Evolutionary conservation across 495 filamentous ascomycete species (phyloP).

Genomic region (Glutinoglossum americanum): DNA sequence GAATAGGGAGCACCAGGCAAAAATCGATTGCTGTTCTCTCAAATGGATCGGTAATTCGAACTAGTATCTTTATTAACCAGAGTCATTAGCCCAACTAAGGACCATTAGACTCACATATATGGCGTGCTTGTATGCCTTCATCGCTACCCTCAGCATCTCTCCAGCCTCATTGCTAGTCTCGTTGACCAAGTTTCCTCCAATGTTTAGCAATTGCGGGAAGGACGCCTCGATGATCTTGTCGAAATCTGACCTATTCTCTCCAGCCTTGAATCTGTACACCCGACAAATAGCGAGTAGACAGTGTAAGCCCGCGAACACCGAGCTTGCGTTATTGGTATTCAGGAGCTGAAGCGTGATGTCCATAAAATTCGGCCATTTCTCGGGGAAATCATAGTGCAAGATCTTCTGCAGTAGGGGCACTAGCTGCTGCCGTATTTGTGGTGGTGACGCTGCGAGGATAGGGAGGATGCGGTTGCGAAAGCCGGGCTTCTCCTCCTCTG

Average conservation of each 20-base stretch:
- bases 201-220: conserved; percentile 74
- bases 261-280: conserved; percentile 80
- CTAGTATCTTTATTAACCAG: conserved; percentile 21
- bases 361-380: conserved; percentile 81
- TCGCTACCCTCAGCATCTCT: conserved; percentile 83
- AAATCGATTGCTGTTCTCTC: conserved; percentile 57
- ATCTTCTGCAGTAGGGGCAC: conserved; percentile 89
- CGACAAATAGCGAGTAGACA: conserved; percentile 85
- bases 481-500: conserved; percentile 71
- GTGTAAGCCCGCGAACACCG: conserved; percentile 81
- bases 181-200: conserved; percentile 70
- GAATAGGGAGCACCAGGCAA: conserved; percentile 91
- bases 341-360: conserved; percentile 77
- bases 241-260: conserved; percentile 63
- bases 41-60: conserved; percentile 69
- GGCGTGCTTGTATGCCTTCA: conserved; percentile 94
- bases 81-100: conserved; percentile 10
- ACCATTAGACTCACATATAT: conserved; percentile 53
- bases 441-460: conserved; percentile 57
- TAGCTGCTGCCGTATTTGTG: conserved; percentile 69
- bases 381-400: conserved; percentile 83
- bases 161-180: conserved; percentile 83
- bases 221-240: conserved; percentile 81
- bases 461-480: conserved; percentile 77
- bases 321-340: conserved; percentile 56